These are phyloP conservation scores for Tephrocybe sp. DNA, from an alignment of 768 basidiomycete species.

Conservation along the genomic window DNA sequence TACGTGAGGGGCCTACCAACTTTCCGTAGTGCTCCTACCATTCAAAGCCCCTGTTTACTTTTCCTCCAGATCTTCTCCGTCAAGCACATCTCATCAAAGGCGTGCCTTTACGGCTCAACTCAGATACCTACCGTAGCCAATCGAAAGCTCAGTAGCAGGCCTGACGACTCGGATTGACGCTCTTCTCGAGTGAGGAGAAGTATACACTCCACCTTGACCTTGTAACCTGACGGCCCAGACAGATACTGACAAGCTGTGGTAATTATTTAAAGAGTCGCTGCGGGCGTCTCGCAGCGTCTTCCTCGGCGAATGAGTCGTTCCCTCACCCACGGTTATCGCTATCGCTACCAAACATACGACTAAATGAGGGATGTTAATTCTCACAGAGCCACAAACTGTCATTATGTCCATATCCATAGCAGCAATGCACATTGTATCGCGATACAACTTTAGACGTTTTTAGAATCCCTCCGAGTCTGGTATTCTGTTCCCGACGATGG, in stretches of 20 bases:
- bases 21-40: too few relatives aligned
- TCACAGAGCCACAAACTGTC: too few relatives aligned
- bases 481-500: conserved; percentile 45
- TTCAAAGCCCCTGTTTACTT: not conserved
- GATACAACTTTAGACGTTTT: too few relatives aligned
- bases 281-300: conserved; percentile 38
- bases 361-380: too few relatives aligned
- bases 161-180: not conserved
- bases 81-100: not conserved
- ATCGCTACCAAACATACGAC: conserved; percentile 17
- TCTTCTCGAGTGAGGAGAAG: too few relatives aligned
- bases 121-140: not conserved
- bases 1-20: too few relatives aligned
- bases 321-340: conserved; percentile 32
- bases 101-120: not conserved
- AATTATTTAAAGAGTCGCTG: conserved; percentile 46
- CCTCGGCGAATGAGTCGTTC: conserved; percentile 40
- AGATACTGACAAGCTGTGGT: too few relatives aligned
- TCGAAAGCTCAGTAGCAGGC: not conserved
- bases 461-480: too few relatives aligned
- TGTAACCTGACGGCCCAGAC: too few relatives aligned
- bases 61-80: not conserved
- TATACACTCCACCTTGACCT: too few relatives aligned
- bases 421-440: too few relatives aligned
- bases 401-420: too few relatives aligned